Base-by-base conservation (phyloP, 768 basidiomycete species). In the Lactarius quietus region DNA sequence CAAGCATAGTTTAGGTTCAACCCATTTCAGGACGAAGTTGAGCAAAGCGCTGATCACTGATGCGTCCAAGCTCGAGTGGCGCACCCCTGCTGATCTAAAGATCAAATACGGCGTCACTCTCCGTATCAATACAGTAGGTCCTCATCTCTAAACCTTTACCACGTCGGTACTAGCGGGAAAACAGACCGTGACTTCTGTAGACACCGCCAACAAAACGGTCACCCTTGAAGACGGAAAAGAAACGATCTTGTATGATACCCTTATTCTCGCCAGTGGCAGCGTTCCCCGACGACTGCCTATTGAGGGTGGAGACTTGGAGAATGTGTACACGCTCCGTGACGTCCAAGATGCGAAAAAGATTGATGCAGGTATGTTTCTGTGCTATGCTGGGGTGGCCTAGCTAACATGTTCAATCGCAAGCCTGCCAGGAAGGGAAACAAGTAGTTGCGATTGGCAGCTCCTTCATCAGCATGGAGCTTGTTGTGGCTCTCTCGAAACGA, bases 401-500 rank as follows among this genome's bases (percentile, higher is more conserved):
- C 61, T 57, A 15, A 57, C 36, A 17, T 39, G 45, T 20, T 7
- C 53, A n/a, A n/a, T n/a, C n/a, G n/a, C 45, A 36, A 89, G 87
- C 82, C 57, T 83, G 82, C 39, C 78, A 89, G 76, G 88, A 91
- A 68, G 88, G 89, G 38, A 90, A 93, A 75, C 80, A 80, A 57
- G 74, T 89, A 65, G 92, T 93, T 36, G 83, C 95, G 15, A 88
- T 96, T 68, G 95, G 95, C 3, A 89, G 87, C 57, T 92, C 89
- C 17, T 97, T 95, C 78, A 97, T 97, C 71, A 86, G 89, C 62
- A 92, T 97, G 92, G 92, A 95, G 74, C 79, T 93, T n/a, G 92
- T 92, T 8, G 82, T 79, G n/a, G 89, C 92, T 0, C 76, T 90
- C 3, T 75, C 84, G 9, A 86, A 86, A 70, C 86, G 89, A 60